A percentile compares a stretch with the other conserved stretches of the same genome.
Evolutionary conservation across 106 monocot species (phyloP).

Genomic region (Acanthochlamys bracteata): DNA sequence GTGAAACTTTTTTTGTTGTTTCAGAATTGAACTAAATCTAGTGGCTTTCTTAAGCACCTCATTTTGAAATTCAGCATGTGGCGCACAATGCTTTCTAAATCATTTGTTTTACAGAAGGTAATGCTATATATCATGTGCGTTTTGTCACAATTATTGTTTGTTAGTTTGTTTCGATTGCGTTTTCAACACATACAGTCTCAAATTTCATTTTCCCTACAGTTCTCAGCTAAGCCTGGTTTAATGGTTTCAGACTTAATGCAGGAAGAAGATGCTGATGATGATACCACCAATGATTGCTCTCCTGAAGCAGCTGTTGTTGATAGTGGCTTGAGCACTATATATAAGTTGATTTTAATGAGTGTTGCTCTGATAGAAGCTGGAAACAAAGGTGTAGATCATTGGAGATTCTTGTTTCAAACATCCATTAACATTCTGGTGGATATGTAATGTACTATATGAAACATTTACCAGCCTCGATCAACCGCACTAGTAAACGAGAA

Average conservation of each 20-base stretch:
- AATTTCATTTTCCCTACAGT: neutral
- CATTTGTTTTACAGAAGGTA: too few relatives aligned
- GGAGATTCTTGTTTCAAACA: conserved; percentile 72
- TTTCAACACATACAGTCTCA: too few relatives aligned
- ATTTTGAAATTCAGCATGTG: too few relatives aligned
- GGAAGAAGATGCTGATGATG: conserved; percentile 23
- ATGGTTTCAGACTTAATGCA: conserved; percentile 4
- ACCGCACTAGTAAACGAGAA: neutral
- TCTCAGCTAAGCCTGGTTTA: conserved; percentile 18
- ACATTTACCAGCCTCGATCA: neutral
- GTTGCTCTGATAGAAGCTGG: conserved; percentile 86
- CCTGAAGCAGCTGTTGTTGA: conserved; percentile 29
- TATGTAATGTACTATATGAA: neutral
- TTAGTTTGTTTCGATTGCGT: too few relatives aligned
- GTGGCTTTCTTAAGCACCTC: too few relatives aligned
- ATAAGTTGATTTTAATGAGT: conserved; percentile 85
- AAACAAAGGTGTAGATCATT: conserved; percentile 80
- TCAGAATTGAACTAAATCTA: too few relatives aligned
- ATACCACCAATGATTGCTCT: conserved; percentile 15
- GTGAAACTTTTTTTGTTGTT: too few relatives aligned
- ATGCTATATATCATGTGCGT: too few relatives aligned
- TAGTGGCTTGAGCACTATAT: conserved; percentile 55
- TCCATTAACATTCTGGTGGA: conserved; percentile 13
- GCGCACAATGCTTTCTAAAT: too few relatives aligned
- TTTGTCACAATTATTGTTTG: too few relatives aligned